Conservation (phyloP, 176 grass and related monocot genomes). For the Eleusine indica region DNA sequence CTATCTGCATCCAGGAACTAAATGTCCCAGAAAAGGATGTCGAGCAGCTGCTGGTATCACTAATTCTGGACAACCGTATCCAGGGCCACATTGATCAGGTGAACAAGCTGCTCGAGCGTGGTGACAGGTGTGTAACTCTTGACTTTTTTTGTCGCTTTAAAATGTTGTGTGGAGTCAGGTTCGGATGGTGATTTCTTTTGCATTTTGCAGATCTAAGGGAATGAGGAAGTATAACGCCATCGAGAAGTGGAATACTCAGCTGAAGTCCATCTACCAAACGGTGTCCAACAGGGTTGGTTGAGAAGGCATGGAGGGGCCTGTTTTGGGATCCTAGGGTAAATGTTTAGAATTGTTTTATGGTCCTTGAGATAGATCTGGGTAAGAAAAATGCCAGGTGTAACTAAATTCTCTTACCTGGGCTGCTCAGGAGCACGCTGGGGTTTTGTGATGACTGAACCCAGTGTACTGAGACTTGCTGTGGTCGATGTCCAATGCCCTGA, state of each 20-base stretch:
- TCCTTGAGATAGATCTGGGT: slow-evolving; percentile 6
- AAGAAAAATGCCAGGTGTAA: slow-evolving; percentile 5
- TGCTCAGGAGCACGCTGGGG: slow-evolving; percentile 12
- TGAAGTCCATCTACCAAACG: slow-evolving; percentile 79
- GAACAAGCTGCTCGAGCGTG: slow-evolving; percentile 86
- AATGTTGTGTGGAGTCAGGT: not conserved
- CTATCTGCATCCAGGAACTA: slow-evolving; percentile 59
- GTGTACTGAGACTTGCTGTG: not conserved
- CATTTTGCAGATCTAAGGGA: slow-evolving; percentile 78
- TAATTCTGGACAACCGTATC: slow-evolving; percentile 95
- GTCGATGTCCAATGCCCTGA: not conserved
- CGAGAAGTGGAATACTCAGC: slow-evolving; percentile 97
- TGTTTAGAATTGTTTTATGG: not conserved
- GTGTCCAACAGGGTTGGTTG: slow-evolving; percentile 81
- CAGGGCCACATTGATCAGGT: slow-evolving; percentile 99
- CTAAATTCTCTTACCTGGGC: slow-evolving; percentile 10
- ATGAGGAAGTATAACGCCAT: slow-evolving; percentile 89
- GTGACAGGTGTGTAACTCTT: slow-evolving; percentile 65
- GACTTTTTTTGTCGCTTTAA: not conserved
- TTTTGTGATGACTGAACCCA: slow-evolving; percentile 36
- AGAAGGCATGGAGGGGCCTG: slow-evolving; percentile 29
- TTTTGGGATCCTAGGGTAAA: slow-evolving; percentile 38
- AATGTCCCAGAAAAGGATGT: slow-evolving; percentile 98
- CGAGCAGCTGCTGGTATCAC: slow-evolving; percentile 90
- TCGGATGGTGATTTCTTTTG: slow-evolving; percentile 16